Percentiles rank a stretch among this genome's conserved stretches.
Conservation (phyloP, 2,329 filamentous ascomycete genomes). For the Cordyceps fumosorosea region DNA sequence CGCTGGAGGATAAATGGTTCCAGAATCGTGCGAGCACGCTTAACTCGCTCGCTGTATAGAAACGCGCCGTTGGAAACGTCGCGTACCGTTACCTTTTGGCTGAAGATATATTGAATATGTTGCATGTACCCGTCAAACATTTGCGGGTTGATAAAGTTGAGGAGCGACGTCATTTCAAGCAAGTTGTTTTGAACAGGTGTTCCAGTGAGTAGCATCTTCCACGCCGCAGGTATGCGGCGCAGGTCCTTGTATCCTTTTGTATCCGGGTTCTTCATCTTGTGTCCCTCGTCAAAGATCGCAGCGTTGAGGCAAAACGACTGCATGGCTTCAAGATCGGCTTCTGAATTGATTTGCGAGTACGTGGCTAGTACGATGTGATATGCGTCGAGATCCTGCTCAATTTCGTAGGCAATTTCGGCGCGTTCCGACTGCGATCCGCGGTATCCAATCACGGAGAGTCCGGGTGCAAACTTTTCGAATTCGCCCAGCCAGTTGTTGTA, state of each 20-base stretch:
- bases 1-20: constrained; percentile 91
- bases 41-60: constrained; percentile 79
- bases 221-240: constrained; percentile 69
- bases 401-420: constrained; percentile 57
- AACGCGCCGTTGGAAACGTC: constrained; percentile 76
- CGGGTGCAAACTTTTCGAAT: constrained; percentile 79
- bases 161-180: constrained; percentile 79
- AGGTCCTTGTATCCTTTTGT: constrained; percentile 77
- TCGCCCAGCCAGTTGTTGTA: constrained; percentile 94
- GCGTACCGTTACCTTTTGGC: constrained; percentile 79
- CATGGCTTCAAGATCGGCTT: constrained; percentile 45
- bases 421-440: constrained; percentile 61
- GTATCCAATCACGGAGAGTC: constrained; percentile 65
- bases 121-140: constrained; percentile 74
- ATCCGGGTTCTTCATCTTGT: constrained; percentile 82
- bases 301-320: constrained; percentile 42
- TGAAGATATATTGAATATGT: constrained; percentile 81
- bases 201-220: constrained; percentile 67
- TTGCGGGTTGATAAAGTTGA: constrained; percentile 87
- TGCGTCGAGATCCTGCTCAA: constrained; percentile 57
- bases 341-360: constrained; percentile 51
- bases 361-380: constrained; percentile 57
- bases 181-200: constrained; percentile 94
- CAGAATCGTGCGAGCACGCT: constrained; percentile 82
- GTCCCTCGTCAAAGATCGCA: constrained; percentile 86